A percentile compares a stretch with the other conserved stretches of the same genome.
phyloP scores from a whole-genome alignment of 306 rosid species.

The Biancaea sappan region DNA sequence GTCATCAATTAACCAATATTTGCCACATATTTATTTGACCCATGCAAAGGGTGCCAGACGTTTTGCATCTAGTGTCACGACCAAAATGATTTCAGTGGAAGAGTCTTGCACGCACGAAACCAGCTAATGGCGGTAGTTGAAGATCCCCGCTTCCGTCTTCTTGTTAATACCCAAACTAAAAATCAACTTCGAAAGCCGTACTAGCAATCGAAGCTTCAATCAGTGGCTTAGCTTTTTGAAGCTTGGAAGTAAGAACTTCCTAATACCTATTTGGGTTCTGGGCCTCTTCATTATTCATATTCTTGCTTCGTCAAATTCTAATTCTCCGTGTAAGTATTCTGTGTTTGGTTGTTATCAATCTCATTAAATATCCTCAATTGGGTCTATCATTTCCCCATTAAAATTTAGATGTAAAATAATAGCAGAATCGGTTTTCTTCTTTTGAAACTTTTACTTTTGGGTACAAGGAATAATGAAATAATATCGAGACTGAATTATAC shows the following conservation, averaged over 20 bases:
- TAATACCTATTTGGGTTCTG: background rate
- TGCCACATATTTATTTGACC: background rate
- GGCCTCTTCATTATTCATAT: background rate
- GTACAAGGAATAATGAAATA: background rate
- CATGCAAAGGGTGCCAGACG: background rate
- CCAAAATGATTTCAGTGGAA: background rate
- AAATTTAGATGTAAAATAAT: background rate
- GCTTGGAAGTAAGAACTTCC: constrained; percentile 34
- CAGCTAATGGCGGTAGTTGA: constrained; percentile 19
- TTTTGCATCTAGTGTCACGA: background rate
- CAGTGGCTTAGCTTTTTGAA: background rate
- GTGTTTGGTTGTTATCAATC: background rate
- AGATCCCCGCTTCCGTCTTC: constrained; percentile 24
- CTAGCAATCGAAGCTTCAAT: background rate
- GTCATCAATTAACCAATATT: no score
- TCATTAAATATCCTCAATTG: constrained; percentile 34
- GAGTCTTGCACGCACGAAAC: constrained; percentile 24
- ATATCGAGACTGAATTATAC: background rate
- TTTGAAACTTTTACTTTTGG: background rate
- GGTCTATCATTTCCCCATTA: constrained; percentile 24
- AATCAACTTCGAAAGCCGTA: background rate
- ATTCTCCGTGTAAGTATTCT: no score
- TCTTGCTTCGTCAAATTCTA: no score
- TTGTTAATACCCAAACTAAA: constrained; percentile 4
- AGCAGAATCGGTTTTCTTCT: background rate